Conservation (phyloP, 768 basidiomycete genomes). For the Russula brevipes region DNA sequence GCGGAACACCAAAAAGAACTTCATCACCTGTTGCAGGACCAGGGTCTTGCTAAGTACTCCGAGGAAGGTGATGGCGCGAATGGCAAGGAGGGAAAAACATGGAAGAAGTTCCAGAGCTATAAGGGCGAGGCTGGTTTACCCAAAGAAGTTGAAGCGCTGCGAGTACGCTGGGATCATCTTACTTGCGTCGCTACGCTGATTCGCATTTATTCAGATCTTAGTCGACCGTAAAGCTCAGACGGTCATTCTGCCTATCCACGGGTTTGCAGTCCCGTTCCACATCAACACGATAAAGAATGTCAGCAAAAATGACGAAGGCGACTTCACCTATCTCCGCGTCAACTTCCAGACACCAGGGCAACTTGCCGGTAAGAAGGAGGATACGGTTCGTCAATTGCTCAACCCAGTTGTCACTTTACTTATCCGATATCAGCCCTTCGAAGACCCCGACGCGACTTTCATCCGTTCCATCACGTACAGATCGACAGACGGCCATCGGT, state of each 20-base stretch:
- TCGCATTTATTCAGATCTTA: slow-evolving; percentile 53
- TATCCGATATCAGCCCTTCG: slow-evolving; percentile 63
- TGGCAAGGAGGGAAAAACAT: slow-evolving; percentile 85
- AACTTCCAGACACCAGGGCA: slow-evolving; percentile 99
- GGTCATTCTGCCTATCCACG: slow-evolving; percentile 87
- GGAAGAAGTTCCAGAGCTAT: slow-evolving; percentile 96
- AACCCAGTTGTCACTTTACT: not conserved
- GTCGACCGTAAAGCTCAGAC: slow-evolving; percentile 90
- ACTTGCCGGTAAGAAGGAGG: slow-evolving; percentile 96
- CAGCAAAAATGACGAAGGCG: slow-evolving; percentile 95
- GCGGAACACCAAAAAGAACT: slow-evolving; percentile 85
- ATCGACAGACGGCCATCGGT: slow-evolving; percentile 82
- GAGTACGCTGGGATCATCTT: slow-evolving; percentile 46
- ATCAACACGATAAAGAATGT: slow-evolving; percentile 98
- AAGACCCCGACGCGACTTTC: slow-evolving; percentile 94
- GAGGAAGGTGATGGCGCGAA: slow-evolving; percentile 70
- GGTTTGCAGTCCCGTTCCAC: slow-evolving; percentile 95
- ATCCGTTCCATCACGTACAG: slow-evolving; percentile 94
- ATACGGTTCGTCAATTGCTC: slow-evolving; percentile 53
- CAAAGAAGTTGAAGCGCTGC: slow-evolving; percentile 68
- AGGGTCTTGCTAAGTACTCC: slow-evolving; percentile 78
- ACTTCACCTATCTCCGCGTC: slow-evolving; percentile 89
- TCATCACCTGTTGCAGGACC: slow-evolving; percentile 67
- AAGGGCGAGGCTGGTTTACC: slow-evolving; percentile 91
- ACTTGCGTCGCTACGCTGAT: not conserved